Base-by-base conservation (phyloP, 441 rosid species). In the Euphorbia celastroides region DNA sequence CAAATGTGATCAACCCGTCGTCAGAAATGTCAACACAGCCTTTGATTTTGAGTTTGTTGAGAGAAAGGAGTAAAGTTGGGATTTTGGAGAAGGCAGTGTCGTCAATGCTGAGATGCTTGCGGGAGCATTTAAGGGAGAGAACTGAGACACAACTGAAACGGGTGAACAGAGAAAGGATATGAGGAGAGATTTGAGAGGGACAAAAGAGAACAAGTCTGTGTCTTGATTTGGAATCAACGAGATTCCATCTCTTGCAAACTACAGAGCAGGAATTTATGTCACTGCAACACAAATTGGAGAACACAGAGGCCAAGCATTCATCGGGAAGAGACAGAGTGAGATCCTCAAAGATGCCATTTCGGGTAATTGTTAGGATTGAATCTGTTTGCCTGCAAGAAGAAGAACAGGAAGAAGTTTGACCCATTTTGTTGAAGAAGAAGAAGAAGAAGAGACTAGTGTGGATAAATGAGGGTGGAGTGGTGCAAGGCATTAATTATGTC, bases 21-120 rank as follows among this genome's bases (percentile, higher is more conserved):
- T 82, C 81, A 62, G 83, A 65, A 57, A 82, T 54, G 31, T 79
- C 70, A 57, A 68, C 54, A 64, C 83, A 82, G 36, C 81, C 81
- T 50, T 77, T 75, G 65, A 82, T 77, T 60, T 79, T 81, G 41
- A 81, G 85, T 71, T 74, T 78, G 69, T 58, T 76, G 20, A 81
- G 74, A 20, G 67, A 74, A 55, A 59, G 65, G 38, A 76, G 78
- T 10, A 64, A 32, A 12, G 69, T 2, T 7, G 82, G 74, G 51
- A 81, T 71, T 25, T 23, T 50, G 19, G 74, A 57, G 20, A 79
- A 65, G 7, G 72, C 52, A 11, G 56, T 44, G 36, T 79, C 77
- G 55, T 67, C 77, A 26, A 79, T 63, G 74, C 79, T 76, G 42
- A 57, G 68, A 34, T 72, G 76, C 74, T 75, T 79, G 36, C 82